Percentiles rank a stretch among this genome's conserved stretches.
Conservation (phyloP, 176 grass and related monocot species). For the Metroxylon sagu region DNA sequence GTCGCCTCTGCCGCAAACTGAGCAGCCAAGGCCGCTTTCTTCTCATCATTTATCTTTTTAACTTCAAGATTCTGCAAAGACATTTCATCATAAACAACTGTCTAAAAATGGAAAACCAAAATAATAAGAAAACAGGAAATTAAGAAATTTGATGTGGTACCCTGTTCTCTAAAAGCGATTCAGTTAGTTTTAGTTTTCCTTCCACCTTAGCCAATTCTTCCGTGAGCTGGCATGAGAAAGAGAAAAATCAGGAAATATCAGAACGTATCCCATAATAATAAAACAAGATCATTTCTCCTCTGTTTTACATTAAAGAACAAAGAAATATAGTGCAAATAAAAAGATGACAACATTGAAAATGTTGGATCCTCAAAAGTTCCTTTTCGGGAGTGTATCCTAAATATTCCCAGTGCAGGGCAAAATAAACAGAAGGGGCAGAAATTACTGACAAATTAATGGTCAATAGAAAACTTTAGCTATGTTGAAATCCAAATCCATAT, state of each 20-base stretch:
- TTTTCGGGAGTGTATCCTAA: too few relatives aligned
- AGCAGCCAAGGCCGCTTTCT: constrained; percentile 72
- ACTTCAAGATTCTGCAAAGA: constrained; percentile 80
- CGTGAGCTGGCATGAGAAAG: constrained; percentile 56
- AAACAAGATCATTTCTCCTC: too few relatives aligned
- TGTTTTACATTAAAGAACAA: too few relatives aligned
- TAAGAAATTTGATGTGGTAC: constrained; percentile 28
- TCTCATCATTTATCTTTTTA: constrained; percentile 97
- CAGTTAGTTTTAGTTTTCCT: constrained; percentile 80
- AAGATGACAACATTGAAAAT: too few relatives aligned
- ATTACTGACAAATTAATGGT: too few relatives aligned
- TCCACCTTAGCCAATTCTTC: constrained; percentile 80
- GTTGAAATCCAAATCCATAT: too few relatives aligned
- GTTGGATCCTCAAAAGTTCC: too few relatives aligned
- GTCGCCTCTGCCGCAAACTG: constrained; percentile 96
- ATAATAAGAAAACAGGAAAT: constrained; percentile 7
- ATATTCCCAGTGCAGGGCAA: too few relatives aligned
- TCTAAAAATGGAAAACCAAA: constrained; percentile 8
- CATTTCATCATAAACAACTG: constrained; percentile 12
- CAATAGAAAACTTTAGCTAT: too few relatives aligned
- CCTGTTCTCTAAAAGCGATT: constrained; percentile 76
- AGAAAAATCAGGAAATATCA: not conserved
- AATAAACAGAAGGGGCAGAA: too few relatives aligned
- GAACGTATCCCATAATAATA: not conserved
- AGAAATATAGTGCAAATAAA: too few relatives aligned